Evolutionary conservation across 306 rosid genomes (phyloP).

Genomic region (Bauhinia variegata): DNA sequence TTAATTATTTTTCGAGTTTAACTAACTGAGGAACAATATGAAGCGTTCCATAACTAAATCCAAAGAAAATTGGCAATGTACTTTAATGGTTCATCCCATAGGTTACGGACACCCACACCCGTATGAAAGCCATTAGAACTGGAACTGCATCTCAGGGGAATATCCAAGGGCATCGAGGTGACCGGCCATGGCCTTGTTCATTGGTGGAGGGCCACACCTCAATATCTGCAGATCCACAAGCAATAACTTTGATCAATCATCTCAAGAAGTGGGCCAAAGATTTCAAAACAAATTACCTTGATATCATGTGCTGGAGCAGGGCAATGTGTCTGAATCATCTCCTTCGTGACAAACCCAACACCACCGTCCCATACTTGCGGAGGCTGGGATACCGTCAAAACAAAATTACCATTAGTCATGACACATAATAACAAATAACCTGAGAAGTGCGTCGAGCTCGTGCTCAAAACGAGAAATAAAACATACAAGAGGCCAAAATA

Average conservation of each 20-base stretch:
- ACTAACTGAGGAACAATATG: slow-evolving; percentile 7
- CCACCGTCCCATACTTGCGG: slow-evolving; percentile 93
- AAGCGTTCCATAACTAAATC: slow-evolving; percentile 4
- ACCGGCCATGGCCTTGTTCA: slow-evolving; percentile 96
- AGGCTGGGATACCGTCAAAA: slow-evolving; percentile 57
- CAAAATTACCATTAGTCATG: slow-evolving; percentile 7
- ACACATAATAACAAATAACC: slow-evolving; percentile 42
- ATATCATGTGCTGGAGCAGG: slow-evolving; percentile 80
- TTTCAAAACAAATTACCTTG: slow-evolving; percentile 54
- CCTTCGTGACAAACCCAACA: slow-evolving; percentile 86
- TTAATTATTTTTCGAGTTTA: slow-evolving; percentile 38
- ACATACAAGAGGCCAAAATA: no score
- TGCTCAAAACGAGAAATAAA: no score
- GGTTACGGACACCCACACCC: slow-evolving; percentile 25
- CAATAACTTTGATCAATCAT: slow-evolving; percentile 12
- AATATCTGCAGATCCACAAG: slow-evolving; percentile 57
- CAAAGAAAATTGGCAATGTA: background rate
- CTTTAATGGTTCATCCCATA: background rate
- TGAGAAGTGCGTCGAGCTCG: slow-evolving; percentile 1
- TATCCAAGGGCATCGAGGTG: slow-evolving; percentile 79
- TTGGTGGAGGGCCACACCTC: slow-evolving; percentile 97
- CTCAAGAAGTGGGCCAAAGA: slow-evolving; percentile 1
- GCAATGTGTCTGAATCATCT: slow-evolving; percentile 83
- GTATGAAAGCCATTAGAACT: slow-evolving; percentile 63
- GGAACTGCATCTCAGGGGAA: slow-evolving; percentile 80